These are phyloP conservation scores for Trichoderma brevicompactum DNA, from an alignment of 2,329 filamentous ascomycete species.

Conservation along the genomic window DNA sequence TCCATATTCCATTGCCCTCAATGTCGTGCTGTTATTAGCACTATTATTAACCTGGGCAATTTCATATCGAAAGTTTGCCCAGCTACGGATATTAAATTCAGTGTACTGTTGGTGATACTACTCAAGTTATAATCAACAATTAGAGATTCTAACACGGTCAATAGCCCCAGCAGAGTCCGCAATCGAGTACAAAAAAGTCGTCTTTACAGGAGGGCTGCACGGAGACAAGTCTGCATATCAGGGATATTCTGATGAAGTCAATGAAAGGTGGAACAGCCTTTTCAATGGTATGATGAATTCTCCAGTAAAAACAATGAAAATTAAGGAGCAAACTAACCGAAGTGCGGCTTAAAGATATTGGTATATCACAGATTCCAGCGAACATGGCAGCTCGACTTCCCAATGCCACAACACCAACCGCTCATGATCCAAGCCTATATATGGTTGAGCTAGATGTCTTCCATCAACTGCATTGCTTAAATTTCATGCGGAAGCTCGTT, in stretches of 20 bases:
- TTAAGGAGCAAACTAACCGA: not conserved
- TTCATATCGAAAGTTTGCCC: not conserved
- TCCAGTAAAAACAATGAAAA: not conserved
- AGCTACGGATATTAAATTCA: not conserved
- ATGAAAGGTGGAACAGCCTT: slow-evolving; percentile 59
- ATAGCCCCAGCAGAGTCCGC: slow-evolving; percentile 52
- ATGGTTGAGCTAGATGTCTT: slow-evolving; percentile 55
- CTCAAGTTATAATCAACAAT: not conserved
- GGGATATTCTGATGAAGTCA: slow-evolving; percentile 58
- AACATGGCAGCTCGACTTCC: slow-evolving; percentile 57
- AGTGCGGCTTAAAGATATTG: slow-evolving; percentile 43
- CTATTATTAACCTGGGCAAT: slow-evolving; percentile 5
- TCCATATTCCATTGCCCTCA: slow-evolving; percentile 2
- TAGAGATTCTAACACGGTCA: not conserved
- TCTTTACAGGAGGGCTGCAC: slow-evolving; percentile 52
- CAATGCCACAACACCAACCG: slow-evolving; percentile 57
- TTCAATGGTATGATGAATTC: slow-evolving; percentile 37
- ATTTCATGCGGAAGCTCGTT: slow-evolving; percentile 52
- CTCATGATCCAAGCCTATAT: slow-evolving; percentile 58
- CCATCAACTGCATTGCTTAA: slow-evolving; percentile 57
- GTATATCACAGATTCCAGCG: slow-evolving; percentile 61
- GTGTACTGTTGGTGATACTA: not conserved
- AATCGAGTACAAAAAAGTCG: slow-evolving; percentile 54
- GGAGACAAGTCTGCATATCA: slow-evolving; percentile 55
- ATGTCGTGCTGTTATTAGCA: slow-evolving; percentile 6